These are phyloP conservation scores for Xylaria sp. DNA, from an alignment of 2,329 filamentous ascomycete genomes.

Conservation along the genomic window DNA sequence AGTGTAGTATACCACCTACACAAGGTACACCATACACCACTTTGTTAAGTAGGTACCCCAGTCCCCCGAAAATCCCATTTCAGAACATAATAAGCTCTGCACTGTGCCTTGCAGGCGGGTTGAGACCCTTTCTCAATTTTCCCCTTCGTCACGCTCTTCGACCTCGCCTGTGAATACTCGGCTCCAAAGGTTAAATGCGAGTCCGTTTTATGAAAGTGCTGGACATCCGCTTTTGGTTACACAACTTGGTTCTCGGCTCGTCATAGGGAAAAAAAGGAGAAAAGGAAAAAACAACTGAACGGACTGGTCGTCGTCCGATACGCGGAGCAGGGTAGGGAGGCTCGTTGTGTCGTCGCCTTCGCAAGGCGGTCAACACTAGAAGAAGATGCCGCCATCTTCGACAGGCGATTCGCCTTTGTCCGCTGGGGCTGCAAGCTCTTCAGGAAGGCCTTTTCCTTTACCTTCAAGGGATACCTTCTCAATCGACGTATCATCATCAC, in stretches of 20 bases:
- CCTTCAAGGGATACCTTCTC: slow-evolving; percentile 61
- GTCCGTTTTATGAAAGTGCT: slow-evolving; percentile 40
- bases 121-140: slow-evolving; percentile 41
- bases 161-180: slow-evolving; percentile 35
- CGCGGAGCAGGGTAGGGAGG: slow-evolving; percentile 40
- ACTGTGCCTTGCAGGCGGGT: slow-evolving; percentile 47
- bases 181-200: slow-evolving; percentile 45
- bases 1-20: neutral
- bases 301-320: slow-evolving; percentile 36
- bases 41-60: slow-evolving; percentile 31
- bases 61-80: slow-evolving; percentile 40
- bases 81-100: slow-evolving; percentile 49
- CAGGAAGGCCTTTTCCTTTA: slow-evolving; percentile 58
- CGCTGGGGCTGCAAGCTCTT: slow-evolving; percentile 53
- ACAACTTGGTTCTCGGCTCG: slow-evolving; percentile 39
- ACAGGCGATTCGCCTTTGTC: slow-evolving; percentile 65
- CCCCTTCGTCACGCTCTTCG: slow-evolving; percentile 42
- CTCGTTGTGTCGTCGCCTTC: slow-evolving; percentile 63
- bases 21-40: slow-evolving; percentile 7
- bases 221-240: slow-evolving; percentile 43
- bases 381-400: slow-evolving; percentile 64
- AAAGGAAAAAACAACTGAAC: slow-evolving; percentile 12
- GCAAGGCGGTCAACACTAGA: slow-evolving; percentile 52
- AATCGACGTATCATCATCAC: slow-evolving; percentile 60
- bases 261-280: neutral